Evolutionary conservation across 495 filamentous ascomycete genomes (phyloP).

Genomic region (Bombardia bombarda): DNA sequence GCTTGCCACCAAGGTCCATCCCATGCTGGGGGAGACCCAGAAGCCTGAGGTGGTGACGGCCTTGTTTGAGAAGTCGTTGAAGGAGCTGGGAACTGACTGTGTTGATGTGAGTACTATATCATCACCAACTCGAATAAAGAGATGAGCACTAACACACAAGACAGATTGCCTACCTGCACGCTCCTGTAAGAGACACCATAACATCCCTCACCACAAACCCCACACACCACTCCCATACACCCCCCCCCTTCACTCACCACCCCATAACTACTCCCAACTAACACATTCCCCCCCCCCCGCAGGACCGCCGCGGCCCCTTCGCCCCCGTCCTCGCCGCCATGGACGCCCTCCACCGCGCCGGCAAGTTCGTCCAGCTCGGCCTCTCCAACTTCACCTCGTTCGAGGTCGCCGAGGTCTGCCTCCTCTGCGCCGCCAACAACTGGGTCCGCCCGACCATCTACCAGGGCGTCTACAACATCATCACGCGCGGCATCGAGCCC

Average conservation of each 20-base stretch:
- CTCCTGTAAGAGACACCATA: constrained; percentile 30
- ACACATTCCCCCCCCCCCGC: not conserved
- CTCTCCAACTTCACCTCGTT: constrained; percentile 73
- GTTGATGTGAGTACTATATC: constrained; percentile 41
- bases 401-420: constrained; percentile 76
- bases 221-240: no score
- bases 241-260: no score
- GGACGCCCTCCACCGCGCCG: constrained; percentile 65
- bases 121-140: not conserved
- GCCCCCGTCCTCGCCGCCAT: constrained; percentile 61
- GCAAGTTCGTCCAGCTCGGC: constrained; percentile 70
- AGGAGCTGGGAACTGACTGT: constrained; percentile 58
- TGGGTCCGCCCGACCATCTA: constrained; percentile 60
- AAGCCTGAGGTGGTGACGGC: constrained; percentile 14
- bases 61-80: constrained; percentile 52
- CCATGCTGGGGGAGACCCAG: constrained; percentile 19
- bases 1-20: constrained; percentile 63
- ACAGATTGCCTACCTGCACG: constrained; percentile 74
- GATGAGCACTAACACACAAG: not conserved
- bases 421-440: constrained; percentile 58
- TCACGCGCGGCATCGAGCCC: constrained; percentile 59
- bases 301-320: constrained; percentile 62
- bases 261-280: not conserved
- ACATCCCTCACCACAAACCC: not conserved
- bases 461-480: constrained; percentile 54